Evolutionary conservation across 768 basidiomycete genomes (phyloP).

Genomic region (Lactifluus echinatus): DNA sequence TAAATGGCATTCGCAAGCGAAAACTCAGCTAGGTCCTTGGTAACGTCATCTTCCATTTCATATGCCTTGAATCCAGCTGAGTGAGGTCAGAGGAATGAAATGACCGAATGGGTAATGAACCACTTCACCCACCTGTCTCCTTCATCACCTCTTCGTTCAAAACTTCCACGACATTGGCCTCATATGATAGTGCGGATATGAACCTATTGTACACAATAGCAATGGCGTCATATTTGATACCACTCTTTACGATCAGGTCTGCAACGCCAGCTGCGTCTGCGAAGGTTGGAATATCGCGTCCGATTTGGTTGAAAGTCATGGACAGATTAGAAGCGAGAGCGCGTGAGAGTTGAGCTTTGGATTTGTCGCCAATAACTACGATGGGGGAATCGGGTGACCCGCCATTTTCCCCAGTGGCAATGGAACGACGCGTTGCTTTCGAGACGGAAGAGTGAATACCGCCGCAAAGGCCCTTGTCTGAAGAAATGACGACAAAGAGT

Average conservation of each 20-base stretch:
- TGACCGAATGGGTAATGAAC: not conserved
- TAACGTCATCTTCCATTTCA: slow-evolving; percentile 95
- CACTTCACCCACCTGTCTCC: slow-evolving; percentile 56
- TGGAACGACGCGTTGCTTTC: slow-evolving; percentile 73
- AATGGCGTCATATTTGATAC: slow-evolving; percentile 80
- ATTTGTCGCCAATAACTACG: slow-evolving; percentile 95
- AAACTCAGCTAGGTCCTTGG: slow-evolving; percentile 91
- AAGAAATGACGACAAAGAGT: slow-evolving; percentile 91
- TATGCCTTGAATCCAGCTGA: slow-evolving; percentile 87
- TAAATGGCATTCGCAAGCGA: slow-evolving; percentile 94
- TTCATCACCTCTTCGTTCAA: slow-evolving; percentile 75
- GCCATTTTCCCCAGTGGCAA: slow-evolving; percentile 41
- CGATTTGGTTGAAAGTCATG: slow-evolving; percentile 95
- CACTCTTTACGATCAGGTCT: slow-evolving; percentile 82
- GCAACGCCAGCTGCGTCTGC: slow-evolving; percentile 91
- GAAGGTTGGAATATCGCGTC: slow-evolving; percentile 95
- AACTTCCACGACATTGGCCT: slow-evolving; percentile 65
- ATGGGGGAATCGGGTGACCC: slow-evolving; percentile 57
- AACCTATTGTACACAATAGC: slow-evolving; percentile 79
- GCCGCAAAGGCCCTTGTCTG: slow-evolving; percentile 98
- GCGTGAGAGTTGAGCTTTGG: slow-evolving; percentile 84
- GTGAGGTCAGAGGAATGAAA: not conserved
- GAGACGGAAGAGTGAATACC: slow-evolving; percentile 98
- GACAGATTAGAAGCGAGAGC: slow-evolving; percentile 53
- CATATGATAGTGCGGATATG: slow-evolving; percentile 85